Evolutionary conservation across 2,329 filamentous ascomycete species (phyloP).

Genomic region (Magnaporthiopsis rhizophila): DNA sequence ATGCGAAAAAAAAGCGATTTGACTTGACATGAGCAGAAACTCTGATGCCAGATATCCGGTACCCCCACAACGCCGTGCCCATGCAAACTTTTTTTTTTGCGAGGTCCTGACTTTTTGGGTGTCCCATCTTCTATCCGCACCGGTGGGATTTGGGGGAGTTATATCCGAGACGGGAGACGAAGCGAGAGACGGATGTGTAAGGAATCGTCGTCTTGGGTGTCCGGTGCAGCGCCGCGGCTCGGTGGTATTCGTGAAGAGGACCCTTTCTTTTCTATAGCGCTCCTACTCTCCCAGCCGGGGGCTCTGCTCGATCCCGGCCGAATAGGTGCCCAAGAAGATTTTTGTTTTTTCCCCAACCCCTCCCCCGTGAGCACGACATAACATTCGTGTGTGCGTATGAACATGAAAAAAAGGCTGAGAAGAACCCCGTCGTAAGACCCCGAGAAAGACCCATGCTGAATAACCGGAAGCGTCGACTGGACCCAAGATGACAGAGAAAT

Average conservation of each 20-base stretch:
- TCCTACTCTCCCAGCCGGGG: slow-evolving; percentile 11
- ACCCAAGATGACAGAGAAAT: slow-evolving; percentile 23
- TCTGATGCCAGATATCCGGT: slow-evolving; percentile 76
- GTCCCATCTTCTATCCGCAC: slow-evolving; percentile 68
- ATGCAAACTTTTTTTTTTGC: slow-evolving; percentile 29
- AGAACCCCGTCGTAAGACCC: slow-evolving; percentile 6
- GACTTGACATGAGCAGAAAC: background rate
- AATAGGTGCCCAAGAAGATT: slow-evolving; percentile 17
- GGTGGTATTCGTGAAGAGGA: slow-evolving; percentile 31
- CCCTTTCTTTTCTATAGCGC: slow-evolving; percentile 22
- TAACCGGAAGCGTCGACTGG: background rate
- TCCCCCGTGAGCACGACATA: slow-evolving; percentile 3
- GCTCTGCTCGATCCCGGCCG: background rate
- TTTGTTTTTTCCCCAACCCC: slow-evolving; percentile 3
- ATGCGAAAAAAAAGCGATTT: background rate
- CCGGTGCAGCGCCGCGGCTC: background rate
- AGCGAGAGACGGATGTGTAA: slow-evolving; percentile 4
- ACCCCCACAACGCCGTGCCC: slow-evolving; percentile 57
- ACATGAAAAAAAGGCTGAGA: slow-evolving; percentile 20
- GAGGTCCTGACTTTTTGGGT: slow-evolving; percentile 42
- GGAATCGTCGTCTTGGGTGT: slow-evolving; percentile 15
- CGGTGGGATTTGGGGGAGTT: background rate
- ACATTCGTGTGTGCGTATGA: slow-evolving; percentile 5
- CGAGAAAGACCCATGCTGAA: slow-evolving; percentile 5
- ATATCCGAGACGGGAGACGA: background rate